A percentile compares a stretch with the other conserved stretches of the same genome.
Conservation (phyloP, 2,329 filamentous ascomycete genomes). For the Pezicula neosporulosa region DNA sequence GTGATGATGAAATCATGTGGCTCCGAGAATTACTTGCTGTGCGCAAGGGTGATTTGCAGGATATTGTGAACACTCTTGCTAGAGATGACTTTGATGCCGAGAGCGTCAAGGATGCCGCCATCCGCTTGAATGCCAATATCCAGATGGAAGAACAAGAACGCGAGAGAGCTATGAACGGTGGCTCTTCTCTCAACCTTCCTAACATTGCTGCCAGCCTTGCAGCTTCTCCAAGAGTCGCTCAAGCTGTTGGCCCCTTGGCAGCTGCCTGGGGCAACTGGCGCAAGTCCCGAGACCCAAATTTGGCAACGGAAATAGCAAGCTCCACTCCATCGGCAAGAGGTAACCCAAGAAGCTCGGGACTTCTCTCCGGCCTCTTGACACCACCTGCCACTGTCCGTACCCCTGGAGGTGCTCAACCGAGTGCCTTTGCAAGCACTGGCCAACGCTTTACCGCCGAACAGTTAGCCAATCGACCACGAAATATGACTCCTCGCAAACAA, state of each 20-base stretch:
- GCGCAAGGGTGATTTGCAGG: slow-evolving; percentile 84
- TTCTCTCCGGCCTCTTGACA: slow-evolving; percentile 79
- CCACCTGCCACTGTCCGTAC: slow-evolving; percentile 65
- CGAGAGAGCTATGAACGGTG: slow-evolving; percentile 74
- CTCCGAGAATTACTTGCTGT: slow-evolving; percentile 89
- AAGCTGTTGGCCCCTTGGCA: slow-evolving; percentile 72
- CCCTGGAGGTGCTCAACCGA: slow-evolving; percentile 41
- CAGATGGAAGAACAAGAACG: slow-evolving; percentile 98
- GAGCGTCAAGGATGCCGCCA: slow-evolving; percentile 82
- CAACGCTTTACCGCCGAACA: slow-evolving; percentile 53
- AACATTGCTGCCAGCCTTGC: slow-evolving; percentile 76
- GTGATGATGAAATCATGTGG: slow-evolving; percentile 93
- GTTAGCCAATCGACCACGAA: slow-evolving; percentile 31
- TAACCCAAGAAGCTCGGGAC: slow-evolving; percentile 49
- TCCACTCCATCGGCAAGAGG: slow-evolving; percentile 14
- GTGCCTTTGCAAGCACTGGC: slow-evolving; percentile 58
- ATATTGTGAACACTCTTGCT: slow-evolving; percentile 80
- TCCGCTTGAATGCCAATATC: slow-evolving; percentile 87
- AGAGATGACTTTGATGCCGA: slow-evolving; percentile 73
- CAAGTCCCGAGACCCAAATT: slow-evolving; percentile 44
- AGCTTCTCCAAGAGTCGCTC: slow-evolving; percentile 76
- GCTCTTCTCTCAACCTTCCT: slow-evolving; percentile 64
- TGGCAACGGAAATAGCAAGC: slow-evolving; percentile 18
- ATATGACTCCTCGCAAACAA: slow-evolving; percentile 31
- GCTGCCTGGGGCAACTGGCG: slow-evolving; percentile 98